Evolutionary conservation across 2,329 filamentous ascomycete species (phyloP).

Genomic region (Colletotrichum sp.): DNA sequence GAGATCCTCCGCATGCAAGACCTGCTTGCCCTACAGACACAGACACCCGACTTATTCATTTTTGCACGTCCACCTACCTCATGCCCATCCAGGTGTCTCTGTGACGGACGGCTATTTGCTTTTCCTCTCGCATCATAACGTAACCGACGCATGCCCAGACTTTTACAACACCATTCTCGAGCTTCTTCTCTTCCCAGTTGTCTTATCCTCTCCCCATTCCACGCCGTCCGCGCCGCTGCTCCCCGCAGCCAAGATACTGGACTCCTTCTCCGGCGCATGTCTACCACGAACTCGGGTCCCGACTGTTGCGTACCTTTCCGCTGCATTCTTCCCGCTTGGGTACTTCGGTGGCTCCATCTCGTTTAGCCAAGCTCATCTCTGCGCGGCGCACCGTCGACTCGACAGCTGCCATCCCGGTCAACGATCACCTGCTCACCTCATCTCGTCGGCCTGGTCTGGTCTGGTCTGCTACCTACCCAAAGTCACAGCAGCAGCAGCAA

Average conservation of each 20-base stretch:
- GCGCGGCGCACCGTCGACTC: background rate
- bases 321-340: background rate
- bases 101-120: background rate
- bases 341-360: background rate
- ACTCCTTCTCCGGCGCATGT: background rate
- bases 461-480: background rate
- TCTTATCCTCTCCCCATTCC: slow-evolving; percentile 7
- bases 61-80: background rate
- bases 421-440: slow-evolving; percentile 15
- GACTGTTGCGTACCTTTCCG: background rate
- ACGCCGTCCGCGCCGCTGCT: background rate
- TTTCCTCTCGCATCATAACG: background rate
- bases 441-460: background rate
- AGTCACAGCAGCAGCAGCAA: background rate
- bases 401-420: background rate
- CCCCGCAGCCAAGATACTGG: slow-evolving; percentile 2
- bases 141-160: slow-evolving; percentile 12
- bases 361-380: background rate
- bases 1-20: background rate
- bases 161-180: slow-evolving; percentile 2
- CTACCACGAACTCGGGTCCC: background rate
- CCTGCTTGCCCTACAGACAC: background rate
- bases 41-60: background rate
- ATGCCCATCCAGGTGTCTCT: background rate
- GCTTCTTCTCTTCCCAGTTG: background rate